A percentile compares a stretch with the other conserved stretches of the same genome.
Evolutionary conservation across 257 asterid species (phyloP).

Genomic region (Petunia secreta): DNA sequence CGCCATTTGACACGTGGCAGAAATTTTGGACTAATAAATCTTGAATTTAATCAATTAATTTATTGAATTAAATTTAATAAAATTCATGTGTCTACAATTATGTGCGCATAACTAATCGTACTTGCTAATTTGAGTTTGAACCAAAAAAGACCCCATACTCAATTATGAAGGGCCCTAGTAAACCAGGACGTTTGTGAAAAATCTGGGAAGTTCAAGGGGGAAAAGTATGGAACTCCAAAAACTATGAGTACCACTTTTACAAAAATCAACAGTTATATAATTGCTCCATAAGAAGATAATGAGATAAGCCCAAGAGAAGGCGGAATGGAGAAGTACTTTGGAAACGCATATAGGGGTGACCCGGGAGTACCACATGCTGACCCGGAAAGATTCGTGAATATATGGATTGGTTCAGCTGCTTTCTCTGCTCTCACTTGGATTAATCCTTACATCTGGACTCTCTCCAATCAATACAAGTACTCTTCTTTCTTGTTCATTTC

Average conservation of each 20-base stretch:
- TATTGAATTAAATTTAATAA: no score
- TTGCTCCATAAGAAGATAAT: not conserved
- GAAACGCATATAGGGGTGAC: slow-evolving; percentile 93
- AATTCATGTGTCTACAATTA: no score
- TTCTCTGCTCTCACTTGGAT: slow-evolving; percentile 77
- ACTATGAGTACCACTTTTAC: no score
- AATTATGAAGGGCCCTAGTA: no score
- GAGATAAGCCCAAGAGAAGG: slow-evolving; percentile 34
- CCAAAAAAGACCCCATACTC: no score
- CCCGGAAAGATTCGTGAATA: slow-evolving; percentile 61
- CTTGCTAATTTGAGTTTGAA: no score
- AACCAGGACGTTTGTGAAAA: not conserved
- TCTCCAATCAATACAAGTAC: slow-evolving; percentile 79
- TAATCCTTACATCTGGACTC: slow-evolving; percentile 88
- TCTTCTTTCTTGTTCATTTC: not conserved
- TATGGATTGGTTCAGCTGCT: slow-evolving; percentile 73
- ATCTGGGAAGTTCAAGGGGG: not conserved
- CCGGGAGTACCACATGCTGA: slow-evolving; percentile 89
- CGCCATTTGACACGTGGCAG: no score
- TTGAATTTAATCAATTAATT: no score
- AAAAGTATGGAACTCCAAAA: not conserved
- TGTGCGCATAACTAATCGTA: no score
- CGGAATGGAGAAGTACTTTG: slow-evolving; percentile 89
- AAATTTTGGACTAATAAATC: no score
- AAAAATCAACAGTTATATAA: not conserved